These are phyloP conservation scores for Ziziphus jujuba DNA, from an alignment of 306 rosid species.

Conservation along the genomic window DNA sequence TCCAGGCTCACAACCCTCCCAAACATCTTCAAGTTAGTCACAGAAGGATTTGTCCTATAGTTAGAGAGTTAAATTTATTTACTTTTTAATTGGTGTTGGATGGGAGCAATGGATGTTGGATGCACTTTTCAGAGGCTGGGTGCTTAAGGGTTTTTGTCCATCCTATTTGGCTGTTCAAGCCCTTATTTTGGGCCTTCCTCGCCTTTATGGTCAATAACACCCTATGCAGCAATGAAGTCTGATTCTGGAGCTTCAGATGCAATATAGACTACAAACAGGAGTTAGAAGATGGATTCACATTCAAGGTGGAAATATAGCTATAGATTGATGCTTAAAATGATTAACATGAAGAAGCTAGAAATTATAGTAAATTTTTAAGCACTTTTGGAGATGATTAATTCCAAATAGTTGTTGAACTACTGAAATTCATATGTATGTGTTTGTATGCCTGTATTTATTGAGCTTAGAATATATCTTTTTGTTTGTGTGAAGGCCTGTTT, in stretches of 20 bases:
- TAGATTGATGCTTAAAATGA: constrained; percentile 23
- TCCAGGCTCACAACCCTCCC: constrained; percentile 9
- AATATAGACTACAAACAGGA: constrained; percentile 18
- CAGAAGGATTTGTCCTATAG: constrained; percentile 11
- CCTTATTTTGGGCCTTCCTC: constrained; percentile 6
- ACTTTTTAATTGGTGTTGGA: constrained; percentile 12
- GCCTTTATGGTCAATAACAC: constrained; percentile 5
- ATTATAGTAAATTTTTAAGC: constrained; percentile 17
- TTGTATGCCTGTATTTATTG: constrained; percentile 27
- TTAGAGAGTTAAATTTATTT: constrained; percentile 5
- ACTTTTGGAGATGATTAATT: constrained; percentile 22
- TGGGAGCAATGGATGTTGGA: constrained; percentile 21
- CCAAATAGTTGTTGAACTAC: constrained; percentile 31
- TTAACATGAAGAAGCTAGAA: constrained; percentile 28
- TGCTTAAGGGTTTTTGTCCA: constrained; percentile 9
- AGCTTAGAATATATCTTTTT: constrained; percentile 24
- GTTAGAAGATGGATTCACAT: constrained; percentile 10
- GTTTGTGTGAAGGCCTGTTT: constrained; percentile 9
- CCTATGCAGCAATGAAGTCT: constrained; percentile 17
- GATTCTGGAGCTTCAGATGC: constrained; percentile 23
- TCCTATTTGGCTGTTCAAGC: constrained; percentile 15
- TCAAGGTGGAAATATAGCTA: constrained; percentile 20
- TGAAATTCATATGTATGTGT: constrained; percentile 28
- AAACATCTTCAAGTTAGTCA: constrained; percentile 25
- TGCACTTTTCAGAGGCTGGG: constrained; percentile 25